phyloP scores from a whole-genome alignment of 1,284 basidiomycete genomes.

The Blastosporella zonata region DNA sequence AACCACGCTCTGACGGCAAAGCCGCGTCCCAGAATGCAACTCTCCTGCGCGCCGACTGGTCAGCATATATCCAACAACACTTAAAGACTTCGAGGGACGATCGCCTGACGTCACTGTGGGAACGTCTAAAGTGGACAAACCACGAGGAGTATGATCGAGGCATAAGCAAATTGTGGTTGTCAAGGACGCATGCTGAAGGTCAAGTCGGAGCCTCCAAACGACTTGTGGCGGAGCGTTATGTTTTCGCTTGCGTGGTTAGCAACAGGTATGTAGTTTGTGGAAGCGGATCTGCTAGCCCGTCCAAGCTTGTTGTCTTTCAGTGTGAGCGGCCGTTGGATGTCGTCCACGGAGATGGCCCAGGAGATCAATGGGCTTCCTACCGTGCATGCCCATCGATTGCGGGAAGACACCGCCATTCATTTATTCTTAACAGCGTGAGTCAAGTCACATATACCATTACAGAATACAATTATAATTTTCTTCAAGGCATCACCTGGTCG shows the following conservation, averaged over 20 bases:
- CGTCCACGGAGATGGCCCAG: slow-evolving; percentile 60
- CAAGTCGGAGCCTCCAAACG: slow-evolving; percentile 40
- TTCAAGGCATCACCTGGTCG: slow-evolving; percentile 70
- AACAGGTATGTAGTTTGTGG: slow-evolving; percentile 48
- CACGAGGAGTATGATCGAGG: slow-evolving; percentile 67
- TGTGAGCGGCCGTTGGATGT: slow-evolving; percentile 64
- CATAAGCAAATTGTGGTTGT: slow-evolving; percentile 62
- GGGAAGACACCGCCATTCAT: slow-evolving; percentile 36
- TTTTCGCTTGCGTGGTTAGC: slow-evolving; percentile 61
- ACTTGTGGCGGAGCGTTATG: slow-evolving; percentile 55
- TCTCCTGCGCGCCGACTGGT: slow-evolving; percentile 61
- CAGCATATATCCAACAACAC: slow-evolving; percentile 44
- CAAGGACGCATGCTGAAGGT: slow-evolving; percentile 42
- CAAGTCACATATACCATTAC: background rate
- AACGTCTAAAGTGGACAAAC: slow-evolving; percentile 55
- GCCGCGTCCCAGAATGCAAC: background rate
- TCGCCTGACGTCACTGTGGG: slow-evolving; percentile 27
- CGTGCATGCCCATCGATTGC: slow-evolving; percentile 10
- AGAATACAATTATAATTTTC: background rate
- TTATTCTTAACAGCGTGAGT: slow-evolving; percentile 62
- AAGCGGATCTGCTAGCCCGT: background rate
- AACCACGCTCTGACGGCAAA: slow-evolving; percentile 2
- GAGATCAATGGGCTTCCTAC: slow-evolving; percentile 52
- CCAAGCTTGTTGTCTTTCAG: slow-evolving; percentile 30
- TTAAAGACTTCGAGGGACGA: slow-evolving; percentile 7